phyloP scores from a whole-genome alignment of 1,284 basidiomycete species.

The Cryptococcus sp. region DNA sequence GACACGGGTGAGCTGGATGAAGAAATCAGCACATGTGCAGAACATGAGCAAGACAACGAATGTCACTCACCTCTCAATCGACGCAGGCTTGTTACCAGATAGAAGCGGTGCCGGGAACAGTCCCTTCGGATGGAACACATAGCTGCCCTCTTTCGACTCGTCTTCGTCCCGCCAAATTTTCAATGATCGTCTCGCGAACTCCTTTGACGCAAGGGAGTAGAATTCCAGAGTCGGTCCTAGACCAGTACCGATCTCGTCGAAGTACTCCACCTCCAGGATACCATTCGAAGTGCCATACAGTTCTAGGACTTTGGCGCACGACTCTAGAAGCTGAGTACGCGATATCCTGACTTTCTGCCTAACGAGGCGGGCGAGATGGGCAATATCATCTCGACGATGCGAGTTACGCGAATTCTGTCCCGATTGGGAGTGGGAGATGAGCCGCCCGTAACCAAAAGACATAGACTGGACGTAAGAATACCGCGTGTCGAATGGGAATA shows the following conservation, averaged over 20 bases:
- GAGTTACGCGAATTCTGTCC: slow-evolving; percentile 70
- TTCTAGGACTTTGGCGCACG: slow-evolving; percentile 97
- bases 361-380: slow-evolving; percentile 86
- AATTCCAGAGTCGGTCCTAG: slow-evolving; percentile 98
- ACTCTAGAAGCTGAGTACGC: slow-evolving; percentile 89
- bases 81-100: slow-evolving; percentile 56
- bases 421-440: slow-evolving; percentile 87
- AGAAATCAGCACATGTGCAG: neutral
- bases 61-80: slow-evolving; percentile 19
- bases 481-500: slow-evolving; percentile 96
- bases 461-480: slow-evolving; percentile 97
- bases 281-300: slow-evolving; percentile 87
- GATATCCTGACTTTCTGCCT: slow-evolving; percentile 97
- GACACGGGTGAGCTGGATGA: slow-evolving; percentile 58
- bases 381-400: slow-evolving; percentile 83
- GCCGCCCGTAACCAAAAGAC: slow-evolving; percentile 92
- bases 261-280: slow-evolving; percentile 96
- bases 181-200: slow-evolving; percentile 83
- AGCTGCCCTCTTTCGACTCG: slow-evolving; percentile 61
- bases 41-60: neutral
- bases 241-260: slow-evolving; percentile 98
- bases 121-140: slow-evolving; percentile 79
- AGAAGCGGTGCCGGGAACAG: slow-evolving; percentile 85
- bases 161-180: slow-evolving; percentile 91
- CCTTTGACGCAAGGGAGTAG: slow-evolving; percentile 88